These are phyloP conservation scores for Viola pubescens DNA, from an alignment of 441 rosid species.

Conservation along the genomic window DNA sequence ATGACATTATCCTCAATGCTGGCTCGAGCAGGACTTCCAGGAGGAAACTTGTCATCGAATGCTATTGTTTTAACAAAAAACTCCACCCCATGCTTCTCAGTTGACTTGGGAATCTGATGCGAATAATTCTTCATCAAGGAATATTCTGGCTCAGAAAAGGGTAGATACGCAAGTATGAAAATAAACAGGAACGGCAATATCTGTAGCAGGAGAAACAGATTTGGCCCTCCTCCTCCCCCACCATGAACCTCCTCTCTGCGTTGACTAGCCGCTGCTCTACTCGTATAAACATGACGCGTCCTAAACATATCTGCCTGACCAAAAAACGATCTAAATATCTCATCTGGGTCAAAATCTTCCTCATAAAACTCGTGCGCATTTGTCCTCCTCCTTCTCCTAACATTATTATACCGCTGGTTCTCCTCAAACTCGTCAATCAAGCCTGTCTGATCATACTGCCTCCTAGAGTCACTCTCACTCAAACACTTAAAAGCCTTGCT, in stretches of 20 bases:
- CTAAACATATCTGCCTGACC: slow-evolving; percentile 43
- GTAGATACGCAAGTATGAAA: slow-evolving; percentile 60
- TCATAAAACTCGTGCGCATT: slow-evolving; percentile 45
- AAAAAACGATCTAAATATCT: slow-evolving; percentile 79
- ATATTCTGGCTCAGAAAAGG: slow-evolving; percentile 72
- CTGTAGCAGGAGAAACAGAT: slow-evolving; percentile 54
- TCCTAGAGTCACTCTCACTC: slow-evolving; percentile 54
- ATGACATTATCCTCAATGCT: slow-evolving; percentile 56
- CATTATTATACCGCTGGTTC: slow-evolving; percentile 34
- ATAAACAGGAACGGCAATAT: slow-evolving; percentile 68
- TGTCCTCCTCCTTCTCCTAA: slow-evolving; percentile 34
- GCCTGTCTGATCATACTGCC: slow-evolving; percentile 62
- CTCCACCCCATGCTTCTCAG: slow-evolving; percentile 60
- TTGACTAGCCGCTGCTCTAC: slow-evolving; percentile 31
- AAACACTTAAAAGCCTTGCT: slow-evolving; percentile 86
- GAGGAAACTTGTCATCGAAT: slow-evolving; percentile 68
- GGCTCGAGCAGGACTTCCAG: slow-evolving; percentile 37
- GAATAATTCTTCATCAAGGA: slow-evolving; percentile 50
- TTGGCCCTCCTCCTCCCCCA: slow-evolving; percentile 60
- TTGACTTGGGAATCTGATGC: slow-evolving; percentile 51
- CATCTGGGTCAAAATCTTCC: slow-evolving; percentile 76
- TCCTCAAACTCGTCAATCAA: slow-evolving; percentile 63
- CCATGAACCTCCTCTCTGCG: slow-evolving; percentile 39
- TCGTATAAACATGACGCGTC: slow-evolving; percentile 42
- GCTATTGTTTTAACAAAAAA: slow-evolving; percentile 58